Conservation (phyloP, 192 early-diverging fungal species). For the Backusella morwellensis region DNA sequence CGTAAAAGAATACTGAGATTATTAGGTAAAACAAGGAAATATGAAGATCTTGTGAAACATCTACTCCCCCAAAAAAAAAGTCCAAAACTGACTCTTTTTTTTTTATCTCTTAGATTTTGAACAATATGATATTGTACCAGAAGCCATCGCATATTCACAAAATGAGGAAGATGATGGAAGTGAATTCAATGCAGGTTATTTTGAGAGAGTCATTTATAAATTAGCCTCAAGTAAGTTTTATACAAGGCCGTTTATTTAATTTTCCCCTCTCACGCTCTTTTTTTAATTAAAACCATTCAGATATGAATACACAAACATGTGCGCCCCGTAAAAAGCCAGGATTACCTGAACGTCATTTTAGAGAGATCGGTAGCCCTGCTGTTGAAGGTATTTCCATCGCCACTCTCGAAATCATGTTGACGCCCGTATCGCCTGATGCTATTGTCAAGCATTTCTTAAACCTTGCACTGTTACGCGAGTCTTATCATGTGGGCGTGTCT, state of each 20-base stretch:
- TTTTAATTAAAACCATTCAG: conserved; percentile 10
- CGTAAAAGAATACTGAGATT: conserved; percentile 53
- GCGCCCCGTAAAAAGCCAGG: conserved; percentile 43
- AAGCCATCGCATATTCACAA: conserved; percentile 31
- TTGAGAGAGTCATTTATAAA: conserved; percentile 50
- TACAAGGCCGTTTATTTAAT: not conserved
- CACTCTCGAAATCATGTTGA: conserved; percentile 44
- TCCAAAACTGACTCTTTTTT: not conserved
- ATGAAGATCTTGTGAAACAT: too few species aligned
- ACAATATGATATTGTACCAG: conserved; percentile 40
- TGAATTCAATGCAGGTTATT: conserved; percentile 48
- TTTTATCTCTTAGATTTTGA: conserved; percentile 35
- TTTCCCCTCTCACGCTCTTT: not conserved
- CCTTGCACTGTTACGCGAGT: conserved; percentile 41
- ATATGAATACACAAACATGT: conserved; percentile 51
- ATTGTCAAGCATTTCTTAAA: conserved; percentile 42
- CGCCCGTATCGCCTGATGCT: conserved; percentile 38
- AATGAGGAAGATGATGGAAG: conserved; percentile 31
- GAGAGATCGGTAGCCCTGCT: conserved; percentile 61
- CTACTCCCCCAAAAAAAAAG: not conserved
- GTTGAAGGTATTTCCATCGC: conserved; percentile 54
- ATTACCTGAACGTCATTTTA: conserved; percentile 57
- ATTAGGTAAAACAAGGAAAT: conserved; percentile 49
- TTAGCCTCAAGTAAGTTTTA: conserved; percentile 42
- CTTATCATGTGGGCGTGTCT: conserved; percentile 30